Evolutionary conservation across 2,329 filamentous ascomycete genomes (phyloP), one percentile per base, ranked within the genome.

Genomic region (Piedraia hortae): DNA sequence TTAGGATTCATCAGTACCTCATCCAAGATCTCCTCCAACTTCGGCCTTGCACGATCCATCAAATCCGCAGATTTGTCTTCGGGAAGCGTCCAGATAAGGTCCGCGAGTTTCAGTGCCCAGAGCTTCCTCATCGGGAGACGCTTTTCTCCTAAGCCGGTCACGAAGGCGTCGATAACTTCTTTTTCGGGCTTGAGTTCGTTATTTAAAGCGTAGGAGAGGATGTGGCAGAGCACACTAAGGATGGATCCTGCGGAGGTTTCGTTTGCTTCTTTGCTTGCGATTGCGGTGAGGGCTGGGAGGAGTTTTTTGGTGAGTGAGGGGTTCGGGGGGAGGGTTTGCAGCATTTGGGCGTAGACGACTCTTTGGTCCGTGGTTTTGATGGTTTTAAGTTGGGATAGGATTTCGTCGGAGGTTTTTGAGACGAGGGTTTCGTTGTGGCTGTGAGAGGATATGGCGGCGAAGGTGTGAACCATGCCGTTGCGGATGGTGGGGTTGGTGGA

Each of bases 321-420:
- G 2, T 64, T 70, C 19, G 62, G 50, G 1, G 62, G 56, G 14
- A 82, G 46, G 4, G 56, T 52, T 21, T 60, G 53, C 3, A 97
- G 54, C 54, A 89, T 74, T 37, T 85, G 72, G 4, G 75, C 68
- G 45, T 91, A 67, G 3, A 80, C 51, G 3, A 72, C 58, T 36
- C 78, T 70, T 34, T 93, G 78, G 27, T 97, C 85, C 9, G 73
- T 65, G 23, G 70, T 68, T 41, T 93, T 97, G 23, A 73, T 69
- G 10, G 66, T 56, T 42, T 80, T 90, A 27, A 97, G 47, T 1
- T 78, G 78, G 7, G 50, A 57, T 4, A 85, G 48, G 21, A 93
- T 58, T 42, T 93, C 80, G 28, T 75, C 67, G 2, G 66, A 56
- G 19, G 80, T 59, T 35, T 71, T 68, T 16, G 62, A 56, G 18